A percentile compares a stretch with the other conserved stretches of the same genome.
These are phyloP conservation scores for Marasmius fiardii DNA, from an alignment of 1,284 basidiomycete genomes.

Conservation along the genomic window DNA sequence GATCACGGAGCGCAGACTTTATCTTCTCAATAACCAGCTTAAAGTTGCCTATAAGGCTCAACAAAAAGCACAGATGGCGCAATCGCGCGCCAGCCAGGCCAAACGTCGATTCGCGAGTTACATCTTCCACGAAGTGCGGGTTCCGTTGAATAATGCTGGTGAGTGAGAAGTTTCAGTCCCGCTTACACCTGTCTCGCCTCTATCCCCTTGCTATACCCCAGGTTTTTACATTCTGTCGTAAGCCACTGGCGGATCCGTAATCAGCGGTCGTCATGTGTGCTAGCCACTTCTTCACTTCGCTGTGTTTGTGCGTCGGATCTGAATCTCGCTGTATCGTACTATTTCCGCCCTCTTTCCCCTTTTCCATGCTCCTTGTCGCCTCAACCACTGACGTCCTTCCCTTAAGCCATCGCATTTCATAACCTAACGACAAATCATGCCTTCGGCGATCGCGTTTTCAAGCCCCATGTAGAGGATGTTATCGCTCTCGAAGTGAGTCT, in stretches of 20 bases:
- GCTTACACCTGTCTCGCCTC: not conserved
- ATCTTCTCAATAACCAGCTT: slow-evolving; percentile 46
- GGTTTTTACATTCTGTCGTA: not conserved
- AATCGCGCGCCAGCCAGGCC: slow-evolving; percentile 34
- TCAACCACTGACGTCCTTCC: not conserved
- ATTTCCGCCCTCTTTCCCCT: too few species aligned
- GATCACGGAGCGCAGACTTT: slow-evolving; percentile 41
- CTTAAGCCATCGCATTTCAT: slow-evolving; percentile 19
- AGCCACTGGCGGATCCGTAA: too few species aligned
- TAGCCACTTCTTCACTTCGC: not conserved
- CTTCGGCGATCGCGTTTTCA: slow-evolving; percentile 15
- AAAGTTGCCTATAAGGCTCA: slow-evolving; percentile 42
- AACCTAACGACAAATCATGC: slow-evolving; percentile 17
- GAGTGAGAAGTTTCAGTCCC: slow-evolving; percentile 8
- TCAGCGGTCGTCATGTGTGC: not conserved
- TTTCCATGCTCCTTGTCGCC: slow-evolving; percentile 23
- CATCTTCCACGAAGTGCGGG: slow-evolving; percentile 39
- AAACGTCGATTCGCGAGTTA: slow-evolving; percentile 27
- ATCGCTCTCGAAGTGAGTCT: slow-evolving; percentile 42
- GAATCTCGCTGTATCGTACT: too few species aligned
- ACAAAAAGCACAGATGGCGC: slow-evolving; percentile 50
- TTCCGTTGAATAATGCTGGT: slow-evolving; percentile 53
- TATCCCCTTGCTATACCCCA: not conserved
- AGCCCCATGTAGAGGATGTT: slow-evolving; percentile 27
- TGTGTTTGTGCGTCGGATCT: too few species aligned